A percentile compares a stretch with the other conserved stretches of the same genome.
Conservation (phyloP, 148 eudicot species). For the Chenopodium berlandieri region DNA sequence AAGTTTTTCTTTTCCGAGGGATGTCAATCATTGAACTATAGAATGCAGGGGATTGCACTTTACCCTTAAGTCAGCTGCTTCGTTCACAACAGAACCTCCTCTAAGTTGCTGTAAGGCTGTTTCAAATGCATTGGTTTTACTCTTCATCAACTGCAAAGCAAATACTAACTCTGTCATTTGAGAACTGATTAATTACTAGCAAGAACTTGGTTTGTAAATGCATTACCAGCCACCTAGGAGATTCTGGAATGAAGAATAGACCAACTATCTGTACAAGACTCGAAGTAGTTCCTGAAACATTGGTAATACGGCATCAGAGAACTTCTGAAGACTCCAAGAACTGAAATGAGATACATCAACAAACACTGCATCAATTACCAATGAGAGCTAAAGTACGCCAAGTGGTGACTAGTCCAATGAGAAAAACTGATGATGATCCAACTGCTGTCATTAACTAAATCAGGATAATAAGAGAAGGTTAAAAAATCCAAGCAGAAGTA, state of each 20-base stretch:
- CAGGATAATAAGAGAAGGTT: background rate
- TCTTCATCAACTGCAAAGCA: conserved; percentile 31
- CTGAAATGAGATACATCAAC: background rate
- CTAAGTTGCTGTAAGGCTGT: conserved; percentile 36
- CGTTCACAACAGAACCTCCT: conserved; percentile 30
- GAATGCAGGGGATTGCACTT: background rate
- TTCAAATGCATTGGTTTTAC: conserved; percentile 28
- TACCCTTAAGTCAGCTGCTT: conserved; percentile 41
- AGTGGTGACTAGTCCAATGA: conserved; percentile 30
- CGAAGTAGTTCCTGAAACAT: conserved; percentile 34
- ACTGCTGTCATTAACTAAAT: conserved; percentile 21
- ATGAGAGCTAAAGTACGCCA: conserved; percentile 38
- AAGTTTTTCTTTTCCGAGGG: too few relatives aligned
- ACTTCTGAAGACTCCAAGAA: background rate
- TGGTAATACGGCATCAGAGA: background rate
- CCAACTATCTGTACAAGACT: conserved; percentile 33
- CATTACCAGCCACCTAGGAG: conserved; percentile 49
- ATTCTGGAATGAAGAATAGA: conserved; percentile 38
- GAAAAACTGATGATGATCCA: conserved; percentile 29
- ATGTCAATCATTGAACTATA: background rate
- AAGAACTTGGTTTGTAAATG: too few relatives aligned
- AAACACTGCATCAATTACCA: conserved; percentile 20
- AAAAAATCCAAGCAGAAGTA: too few relatives aligned
- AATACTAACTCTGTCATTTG: too few relatives aligned
- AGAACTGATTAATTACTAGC: too few relatives aligned